These are phyloP conservation scores for Phytophthora litchii DNA, from an alignment of 352 stramenopile genomes.

Conservation along the genomic window DNA sequence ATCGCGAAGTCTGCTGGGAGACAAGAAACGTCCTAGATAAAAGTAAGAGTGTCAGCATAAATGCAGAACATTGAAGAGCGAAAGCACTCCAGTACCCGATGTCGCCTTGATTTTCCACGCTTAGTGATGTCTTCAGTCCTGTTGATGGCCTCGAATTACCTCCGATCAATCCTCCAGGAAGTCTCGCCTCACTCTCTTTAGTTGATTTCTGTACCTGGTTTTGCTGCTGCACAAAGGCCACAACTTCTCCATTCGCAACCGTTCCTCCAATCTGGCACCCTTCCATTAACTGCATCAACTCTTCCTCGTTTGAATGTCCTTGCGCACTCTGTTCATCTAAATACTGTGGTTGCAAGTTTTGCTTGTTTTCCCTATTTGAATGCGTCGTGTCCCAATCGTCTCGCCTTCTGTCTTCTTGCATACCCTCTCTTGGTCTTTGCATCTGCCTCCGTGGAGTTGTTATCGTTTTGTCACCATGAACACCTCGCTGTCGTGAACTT, in stretches of 20 bases:
- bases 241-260: background rate
- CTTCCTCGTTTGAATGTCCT: constrained; percentile 1
- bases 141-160: background rate
- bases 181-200: constrained; percentile 19
- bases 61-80: background rate
- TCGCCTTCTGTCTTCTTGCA: background rate
- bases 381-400: constrained; percentile 9
- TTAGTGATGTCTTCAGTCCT: background rate
- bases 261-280: constrained; percentile 13
- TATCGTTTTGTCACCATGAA: constrained; percentile 7
- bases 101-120: constrained; percentile 23
- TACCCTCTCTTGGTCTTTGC: constrained; percentile 6
- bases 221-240: background rate
- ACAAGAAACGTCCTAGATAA: constrained; percentile 2
- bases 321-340: constrained; percentile 7
- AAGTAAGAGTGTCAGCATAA: background rate
- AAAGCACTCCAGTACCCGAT: background rate
- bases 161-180: background rate
- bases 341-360: constrained; percentile 13
- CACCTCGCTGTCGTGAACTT: constrained; percentile 19
- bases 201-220: background rate
- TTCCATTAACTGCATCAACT: constrained; percentile 24
- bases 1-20: constrained; percentile 7
- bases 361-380: background rate
- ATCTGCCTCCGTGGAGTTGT: constrained; percentile 18